Evolutionary conservation across 805 yeast species (phyloP), one percentile per base, ranked within the genome.

Genomic region (Saccharomycopsis schoenii): DNA sequence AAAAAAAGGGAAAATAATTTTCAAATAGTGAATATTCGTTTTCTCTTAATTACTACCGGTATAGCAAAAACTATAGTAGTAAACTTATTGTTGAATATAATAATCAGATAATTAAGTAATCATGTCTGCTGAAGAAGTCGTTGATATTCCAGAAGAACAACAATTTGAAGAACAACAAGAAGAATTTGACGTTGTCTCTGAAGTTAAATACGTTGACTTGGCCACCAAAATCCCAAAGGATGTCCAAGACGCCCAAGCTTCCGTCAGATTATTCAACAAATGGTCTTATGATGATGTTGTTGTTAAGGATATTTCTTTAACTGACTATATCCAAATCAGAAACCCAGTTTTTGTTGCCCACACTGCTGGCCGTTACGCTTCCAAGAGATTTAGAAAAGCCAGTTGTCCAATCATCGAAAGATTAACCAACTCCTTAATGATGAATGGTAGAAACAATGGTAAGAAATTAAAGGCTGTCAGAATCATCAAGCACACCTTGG

Each of bases 391-490:
- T 89, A 92, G 98, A 88, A 94, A 94, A 88, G 94, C 98, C 71
- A 99, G 94, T 85, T 92, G 97, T 84, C 98, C 98, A 76, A 87
- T 94, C 79, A 80, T 94, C 72, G 99, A 94, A 88, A 93, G 99
- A 86, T 85, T 94, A 80, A 93, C 98, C 82, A 93, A 94, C 93
- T 88, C 99, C 68, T 85, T 94, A 78, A 94, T 94, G 99, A 94
- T 94, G 99, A 92, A 94, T 88, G 99, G 99, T 85, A 93, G 98
- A 86, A 94, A 94, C 96, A 94, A 96, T 88, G 99, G 99, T 87
- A 94, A 94, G 88, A 94, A 94, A 85, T 89, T 96, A 80, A 92
- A 93, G 89, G 99, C 99, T 74, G 98, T 94, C 73, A 92, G 98
- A 88, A 94, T 94, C 79, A 91, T 94, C 80, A 89, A 96, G 86